Percentiles rank a stretch among this genome's conserved stretches.
Conservation (phyloP, 805 yeast genomes). For the Sugiyamaella mastotermitis region DNA sequence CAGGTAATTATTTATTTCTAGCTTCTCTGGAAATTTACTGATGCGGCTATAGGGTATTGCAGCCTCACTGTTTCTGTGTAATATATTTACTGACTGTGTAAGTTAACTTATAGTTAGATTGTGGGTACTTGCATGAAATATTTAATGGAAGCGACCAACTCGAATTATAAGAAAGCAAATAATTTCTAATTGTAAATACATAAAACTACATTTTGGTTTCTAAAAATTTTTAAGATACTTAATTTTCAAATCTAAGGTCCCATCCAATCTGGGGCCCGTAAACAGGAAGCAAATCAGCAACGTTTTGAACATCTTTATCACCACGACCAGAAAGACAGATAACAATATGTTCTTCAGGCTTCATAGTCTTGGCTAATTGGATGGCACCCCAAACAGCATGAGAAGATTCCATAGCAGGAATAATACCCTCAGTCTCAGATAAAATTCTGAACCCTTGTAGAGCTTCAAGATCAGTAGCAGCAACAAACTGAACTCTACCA, state of each 20-base stretch:
- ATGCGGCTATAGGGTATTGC: too few species aligned
- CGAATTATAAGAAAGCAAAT: too few species aligned
- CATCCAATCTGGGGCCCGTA: conserved; percentile 90
- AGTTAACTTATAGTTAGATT: too few species aligned
- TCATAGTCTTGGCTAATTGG: conserved; percentile 78
- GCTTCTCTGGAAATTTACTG: too few species aligned
- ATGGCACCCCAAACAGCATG: conserved; percentile 94
- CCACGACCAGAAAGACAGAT: conserved; percentile 97
- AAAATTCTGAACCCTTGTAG: conserved; percentile 81
- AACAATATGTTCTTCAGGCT: conserved; percentile 71
- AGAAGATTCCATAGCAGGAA: conserved; percentile 96
- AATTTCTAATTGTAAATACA: too few species aligned
- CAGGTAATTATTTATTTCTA: too few species aligned
- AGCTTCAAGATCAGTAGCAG: conserved; percentile 96
- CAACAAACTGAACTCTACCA: conserved; percentile 85
- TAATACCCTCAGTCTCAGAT: conserved; percentile 94
- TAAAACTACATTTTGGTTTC: background rate
- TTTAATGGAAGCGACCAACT: too few species aligned
- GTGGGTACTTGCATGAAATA: too few species aligned
- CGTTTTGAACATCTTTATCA: conserved; percentile 97
- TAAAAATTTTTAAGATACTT: conserved; percentile 1
- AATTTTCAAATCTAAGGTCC: conserved; percentile 73
- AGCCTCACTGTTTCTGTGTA: too few species aligned
- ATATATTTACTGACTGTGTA: too few species aligned
- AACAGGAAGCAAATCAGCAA: conserved; percentile 86